Evolutionary conservation across 495 filamentous ascomycete species (phyloP), one percentile per base, ranked within the genome.

Genomic region (Neurospora sp.): DNA sequence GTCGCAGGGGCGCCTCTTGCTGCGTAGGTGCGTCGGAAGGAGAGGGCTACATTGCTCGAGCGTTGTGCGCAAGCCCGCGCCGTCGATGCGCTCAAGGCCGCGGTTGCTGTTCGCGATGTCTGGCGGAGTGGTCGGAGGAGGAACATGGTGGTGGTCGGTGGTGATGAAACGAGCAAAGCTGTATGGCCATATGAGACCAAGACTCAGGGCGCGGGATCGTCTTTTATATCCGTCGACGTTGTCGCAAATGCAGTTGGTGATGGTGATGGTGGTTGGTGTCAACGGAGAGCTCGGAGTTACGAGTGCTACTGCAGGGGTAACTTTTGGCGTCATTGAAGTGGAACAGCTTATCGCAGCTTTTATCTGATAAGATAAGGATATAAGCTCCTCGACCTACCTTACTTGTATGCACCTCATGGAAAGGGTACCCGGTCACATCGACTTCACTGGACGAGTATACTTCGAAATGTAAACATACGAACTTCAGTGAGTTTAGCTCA

Each of bases 1-100:
- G 76, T 42, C 39, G 80, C 54, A 0, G 73, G 10, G 14, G 54
- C 54, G 6, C 54, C 54, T 66, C 54, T 31, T 37, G 54, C 54
- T 66, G 27, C 54, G 3, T 66, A 66, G 3, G 54, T 35, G 27
- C 54, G 54, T 9, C 27, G 54, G 27, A 66, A 9, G 23, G 2
- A 35, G 14, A 16, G 1, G 5, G 54, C 14, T 0, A 18, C 54
- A 66, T 35, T 66, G 54, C 31, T 66, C 3, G 54, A 66, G 54
- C 27, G 27, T 66, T 3, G 27, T 18, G 27, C 54, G 54, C 54
- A 66, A 35, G 54, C 54, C 23, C 54, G 54, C 27, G 14, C 27
- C 1, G 27, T 66, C 7, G 54, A 66, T 9, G 54, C 54, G 54
- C 27, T 18, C 54, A 31, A 35, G 54, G 54, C 14, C 0, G 54